Evolutionary conservation across 164 flowering plant genomes (phyloP).

Genomic region (Buxus sempervirens): DNA sequence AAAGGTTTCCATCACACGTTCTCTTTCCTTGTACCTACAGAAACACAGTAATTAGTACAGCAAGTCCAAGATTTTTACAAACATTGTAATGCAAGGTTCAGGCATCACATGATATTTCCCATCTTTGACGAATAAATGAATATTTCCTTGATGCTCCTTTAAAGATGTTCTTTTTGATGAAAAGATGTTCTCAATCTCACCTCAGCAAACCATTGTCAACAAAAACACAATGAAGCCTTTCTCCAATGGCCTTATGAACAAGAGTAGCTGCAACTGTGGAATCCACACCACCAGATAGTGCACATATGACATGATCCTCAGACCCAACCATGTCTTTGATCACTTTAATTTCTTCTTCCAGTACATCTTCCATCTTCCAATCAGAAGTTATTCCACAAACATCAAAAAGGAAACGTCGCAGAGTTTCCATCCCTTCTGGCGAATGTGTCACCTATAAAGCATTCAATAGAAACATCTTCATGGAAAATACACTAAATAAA

Average conservation of each 20-base stretch:
- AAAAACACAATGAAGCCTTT: constrained; percentile 88
- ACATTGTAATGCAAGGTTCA: background rate
- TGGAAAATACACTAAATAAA: background rate
- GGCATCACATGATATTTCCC: background rate
- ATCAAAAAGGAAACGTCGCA: constrained; percentile 68
- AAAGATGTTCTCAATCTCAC: constrained; percentile 26
- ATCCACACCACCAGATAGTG: constrained; percentile 94
- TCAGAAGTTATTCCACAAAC: constrained; percentile 69
- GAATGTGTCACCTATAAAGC: constrained; percentile 81
- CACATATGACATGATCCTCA: constrained; percentile 91
- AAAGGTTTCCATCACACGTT: constrained; percentile 91
- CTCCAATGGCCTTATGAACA: constrained; percentile 93
- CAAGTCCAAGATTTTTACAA: background rate
- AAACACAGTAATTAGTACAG: background rate
- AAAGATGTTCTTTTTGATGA: background rate
- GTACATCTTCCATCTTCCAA: constrained; percentile 88
- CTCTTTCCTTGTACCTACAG: constrained; percentile 76
- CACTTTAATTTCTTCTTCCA: constrained; percentile 78
- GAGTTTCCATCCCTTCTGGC: constrained; percentile 85
- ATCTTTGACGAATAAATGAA: background rate
- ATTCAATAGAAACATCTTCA: background rate
- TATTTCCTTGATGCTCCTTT: background rate
- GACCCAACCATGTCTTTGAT: constrained; percentile 54
- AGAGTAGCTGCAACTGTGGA: constrained; percentile 98
- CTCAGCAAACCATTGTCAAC: constrained; percentile 96